Evolutionary conservation across 331 rosid species (phyloP).

Genomic region (Quercus phellos): DNA sequence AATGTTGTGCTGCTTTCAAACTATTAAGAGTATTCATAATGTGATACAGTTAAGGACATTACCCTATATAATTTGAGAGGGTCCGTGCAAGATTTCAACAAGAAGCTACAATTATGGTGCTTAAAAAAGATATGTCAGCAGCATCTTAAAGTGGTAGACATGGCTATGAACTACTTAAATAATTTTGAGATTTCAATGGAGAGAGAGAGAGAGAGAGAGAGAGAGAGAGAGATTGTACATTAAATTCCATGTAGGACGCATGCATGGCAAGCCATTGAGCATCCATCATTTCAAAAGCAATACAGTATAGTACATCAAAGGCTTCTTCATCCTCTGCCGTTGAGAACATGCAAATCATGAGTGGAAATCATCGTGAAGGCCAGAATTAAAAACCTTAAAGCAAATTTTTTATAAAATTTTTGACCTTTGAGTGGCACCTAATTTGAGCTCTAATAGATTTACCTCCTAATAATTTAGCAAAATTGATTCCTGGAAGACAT

Average conservation of each 20-base stretch:
- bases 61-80: not conserved
- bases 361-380: not conserved
- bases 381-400: not conserved
- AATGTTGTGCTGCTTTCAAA: not conserved
- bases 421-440: not conserved
- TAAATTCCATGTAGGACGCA: slow-evolving; percentile 94
- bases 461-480: slow-evolving; percentile 84
- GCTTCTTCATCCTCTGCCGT: slow-evolving; percentile 82
- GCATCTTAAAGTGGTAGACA: not conserved
- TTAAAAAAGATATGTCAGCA: not conserved
- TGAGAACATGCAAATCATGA: slow-evolving; percentile 9
- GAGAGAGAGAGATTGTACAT: slow-evolving; percentile 48
- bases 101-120: not conserved
- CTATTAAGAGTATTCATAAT: not conserved
- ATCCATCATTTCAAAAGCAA: slow-evolving; percentile 95
- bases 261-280: slow-evolving; percentile 95
- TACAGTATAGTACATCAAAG: slow-evolving; percentile 72
- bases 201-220: slow-evolving; percentile 27
- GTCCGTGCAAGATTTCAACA: not conserved
- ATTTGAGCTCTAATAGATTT: slow-evolving; percentile 8
- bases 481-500: slow-evolving; percentile 78
- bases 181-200: not conserved
- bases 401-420: not conserved
- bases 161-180: not conserved
- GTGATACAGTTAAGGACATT: not conserved